Evolutionary conservation across 1,284 basidiomycete species (phyloP), one percentile per base, ranked within the genome.

Genomic region (Sanghuangporus sanghuang): DNA sequence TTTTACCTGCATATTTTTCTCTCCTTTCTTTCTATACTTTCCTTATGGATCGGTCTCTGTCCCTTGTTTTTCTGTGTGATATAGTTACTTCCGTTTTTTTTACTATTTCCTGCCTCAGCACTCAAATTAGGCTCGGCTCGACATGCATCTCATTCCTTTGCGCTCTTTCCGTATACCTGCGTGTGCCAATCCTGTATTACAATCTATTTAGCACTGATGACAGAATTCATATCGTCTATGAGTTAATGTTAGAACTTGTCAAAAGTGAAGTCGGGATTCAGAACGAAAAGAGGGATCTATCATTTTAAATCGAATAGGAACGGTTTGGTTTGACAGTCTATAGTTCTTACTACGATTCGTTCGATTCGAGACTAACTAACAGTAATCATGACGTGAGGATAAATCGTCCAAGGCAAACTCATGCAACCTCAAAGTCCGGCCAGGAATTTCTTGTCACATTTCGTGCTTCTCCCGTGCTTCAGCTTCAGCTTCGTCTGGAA

Each of bases 151-250:
- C 35, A n/a, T 49, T 49, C 46, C 46, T 59, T 54, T 36, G 32
- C 36, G 53, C 53, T 50, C 27, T 62, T 39, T 54, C 58, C 57
- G 21, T 64, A 64, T 64, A 64, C 59, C 57, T 60, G 63, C 63
- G 60, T 49, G 63, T 39, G 39, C 36, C 53, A 38, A 64, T 32
- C 32, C 53, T 64, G 63, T 64, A 62, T 48, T 54, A 61, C 60
- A 61, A 42, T 59, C 42, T 35, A 50, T 52, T 32, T 7, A 35
- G 21, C 49, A 52, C 12, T 32, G 21, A 9, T 23, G 49, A 52
- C 49, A 23, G 6, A 52, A 52, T 32, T 23, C 48, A 9, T 18
- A n/a, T 52, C 12, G 49, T 27, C 40, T 32, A 2, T 46, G 44
- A 46, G 16, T 7, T n/a, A 6, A 46, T 5, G 21, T n/a, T 12